A percentile compares a stretch with the other conserved stretches of the same genome.
Evolutionary conservation across 2,329 filamentous ascomycete genomes (phyloP).

Genomic region (Aspergillus sp.): DNA sequence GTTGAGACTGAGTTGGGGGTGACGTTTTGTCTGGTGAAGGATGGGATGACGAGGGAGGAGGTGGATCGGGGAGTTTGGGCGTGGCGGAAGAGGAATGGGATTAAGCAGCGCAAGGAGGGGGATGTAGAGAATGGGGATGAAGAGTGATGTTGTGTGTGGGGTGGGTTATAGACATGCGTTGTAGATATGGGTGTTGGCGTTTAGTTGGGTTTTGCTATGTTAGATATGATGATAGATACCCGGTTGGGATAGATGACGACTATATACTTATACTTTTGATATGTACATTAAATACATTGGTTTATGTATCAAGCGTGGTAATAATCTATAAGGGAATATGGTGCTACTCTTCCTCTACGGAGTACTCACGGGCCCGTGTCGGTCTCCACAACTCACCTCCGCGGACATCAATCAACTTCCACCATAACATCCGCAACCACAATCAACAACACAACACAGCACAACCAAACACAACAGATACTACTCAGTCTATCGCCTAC

Average conservation of each 20-base stretch:
- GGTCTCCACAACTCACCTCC: neutral
- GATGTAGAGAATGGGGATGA: conserved; percentile 13
- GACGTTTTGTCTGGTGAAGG: conserved; percentile 77
- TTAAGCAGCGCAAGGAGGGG: conserved; percentile 26
- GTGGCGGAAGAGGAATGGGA: conserved; percentile 74
- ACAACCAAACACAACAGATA: neutral
- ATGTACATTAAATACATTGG: too few relatives aligned
- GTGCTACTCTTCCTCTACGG: neutral
- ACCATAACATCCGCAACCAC: neutral
- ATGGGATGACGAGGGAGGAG: conserved; percentile 76
- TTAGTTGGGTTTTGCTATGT: neutral
- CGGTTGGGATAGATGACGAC: neutral
- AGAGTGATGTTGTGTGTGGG: neutral
- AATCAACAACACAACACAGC: neutral
- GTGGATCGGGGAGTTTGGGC: conserved; percentile 75
- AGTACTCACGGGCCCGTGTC: neutral
- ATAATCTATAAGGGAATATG: neutral
- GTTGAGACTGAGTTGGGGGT: conserved; percentile 74
- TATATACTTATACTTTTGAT: neutral
- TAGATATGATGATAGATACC: conserved; percentile 7
- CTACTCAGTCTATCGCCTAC: neutral
- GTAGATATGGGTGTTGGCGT: neutral
- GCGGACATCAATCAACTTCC: neutral
- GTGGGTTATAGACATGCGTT: neutral
- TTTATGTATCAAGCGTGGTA: too few relatives aligned